phyloP scores from a whole-genome alignment of 805 yeast species.

The Komagataella pastoris region DNA sequence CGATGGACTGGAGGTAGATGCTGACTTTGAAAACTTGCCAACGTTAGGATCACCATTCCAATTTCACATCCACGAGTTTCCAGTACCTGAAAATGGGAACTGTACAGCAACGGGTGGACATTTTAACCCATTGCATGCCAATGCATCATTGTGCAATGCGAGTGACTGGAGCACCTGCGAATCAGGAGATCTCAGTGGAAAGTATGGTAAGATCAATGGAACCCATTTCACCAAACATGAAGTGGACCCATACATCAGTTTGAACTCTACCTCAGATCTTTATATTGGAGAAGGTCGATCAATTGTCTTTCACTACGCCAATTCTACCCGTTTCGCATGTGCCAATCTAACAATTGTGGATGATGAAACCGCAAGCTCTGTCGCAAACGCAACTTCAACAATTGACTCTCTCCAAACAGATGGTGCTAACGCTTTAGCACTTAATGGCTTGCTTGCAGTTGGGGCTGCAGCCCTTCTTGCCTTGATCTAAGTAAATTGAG shows the following conservation, averaged over 20 bases:
- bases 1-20: conserved; percentile 22
- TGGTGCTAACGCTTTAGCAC: background rate
- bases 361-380: background rate
- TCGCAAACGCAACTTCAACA: background rate
- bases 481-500: no score
- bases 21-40: conserved; percentile 30
- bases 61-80: conserved; percentile 28
- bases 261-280: conserved; percentile 22
- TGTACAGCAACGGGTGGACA: conserved; percentile 28
- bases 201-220: conserved; percentile 30
- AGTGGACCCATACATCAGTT: conserved; percentile 26
- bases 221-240: conserved; percentile 26
- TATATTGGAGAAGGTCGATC: conserved; percentile 27
- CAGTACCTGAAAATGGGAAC: conserved; percentile 21
- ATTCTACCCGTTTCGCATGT: conserved; percentile 40
- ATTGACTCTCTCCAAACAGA: background rate
- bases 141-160: conserved; percentile 20
- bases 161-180: conserved; percentile 24
- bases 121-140: conserved; percentile 27
- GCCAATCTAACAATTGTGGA: conserved; percentile 18
- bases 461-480: background rate
- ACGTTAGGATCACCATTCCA: conserved; percentile 27
- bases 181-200: conserved; percentile 36
- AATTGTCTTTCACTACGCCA: conserved; percentile 34
- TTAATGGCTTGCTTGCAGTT: background rate